Evolutionary conservation across 2,329 filamentous ascomycete genomes (phyloP).

Genomic region (Penicillium frequentans): DNA sequence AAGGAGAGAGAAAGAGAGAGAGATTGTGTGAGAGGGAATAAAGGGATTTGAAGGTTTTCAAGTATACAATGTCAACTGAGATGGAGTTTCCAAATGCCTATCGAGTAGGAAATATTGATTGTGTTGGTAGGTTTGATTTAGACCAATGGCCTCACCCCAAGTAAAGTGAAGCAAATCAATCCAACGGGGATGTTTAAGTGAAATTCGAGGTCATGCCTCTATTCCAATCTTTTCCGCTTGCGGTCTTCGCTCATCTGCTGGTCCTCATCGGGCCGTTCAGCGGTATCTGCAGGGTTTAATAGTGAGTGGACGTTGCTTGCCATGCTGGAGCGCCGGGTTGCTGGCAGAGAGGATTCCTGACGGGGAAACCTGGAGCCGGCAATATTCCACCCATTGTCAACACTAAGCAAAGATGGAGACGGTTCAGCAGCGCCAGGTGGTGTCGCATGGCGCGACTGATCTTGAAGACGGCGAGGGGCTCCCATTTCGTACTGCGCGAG

Average conservation of each 20-base stretch:
- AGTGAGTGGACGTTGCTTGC: slow-evolving; percentile 68
- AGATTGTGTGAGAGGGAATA: neutral
- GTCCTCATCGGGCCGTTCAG: slow-evolving; percentile 65
- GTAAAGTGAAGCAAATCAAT: neutral
- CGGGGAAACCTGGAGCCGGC: slow-evolving; percentile 46
- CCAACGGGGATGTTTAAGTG: neutral
- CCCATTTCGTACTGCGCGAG: slow-evolving; percentile 67
- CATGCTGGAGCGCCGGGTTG: slow-evolving; percentile 69
- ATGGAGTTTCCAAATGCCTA: neutral
- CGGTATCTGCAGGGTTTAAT: slow-evolving; percentile 68
- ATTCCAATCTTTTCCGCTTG: slow-evolving; percentile 60
- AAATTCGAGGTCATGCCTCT: slow-evolving; percentile 13
- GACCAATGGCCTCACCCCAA: neutral
- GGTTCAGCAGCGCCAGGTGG: slow-evolving; percentile 53
- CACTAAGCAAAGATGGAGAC: slow-evolving; percentile 50
- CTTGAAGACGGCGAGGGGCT: slow-evolving; percentile 49
- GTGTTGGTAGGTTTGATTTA: neutral
- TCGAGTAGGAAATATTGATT: neutral
- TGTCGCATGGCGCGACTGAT: slow-evolving; percentile 53
- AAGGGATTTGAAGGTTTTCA: slow-evolving; percentile 3
- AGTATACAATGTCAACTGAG: slow-evolving; percentile 7
- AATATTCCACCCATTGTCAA: slow-evolving; percentile 58
- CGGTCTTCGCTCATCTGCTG: slow-evolving; percentile 59
- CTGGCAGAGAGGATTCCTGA: slow-evolving; percentile 50
- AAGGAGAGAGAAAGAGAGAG: slow-evolving; percentile 2